Base-by-base conservation (phyloP, 768 basidiomycete species). In the Trametes elegans region DNA sequence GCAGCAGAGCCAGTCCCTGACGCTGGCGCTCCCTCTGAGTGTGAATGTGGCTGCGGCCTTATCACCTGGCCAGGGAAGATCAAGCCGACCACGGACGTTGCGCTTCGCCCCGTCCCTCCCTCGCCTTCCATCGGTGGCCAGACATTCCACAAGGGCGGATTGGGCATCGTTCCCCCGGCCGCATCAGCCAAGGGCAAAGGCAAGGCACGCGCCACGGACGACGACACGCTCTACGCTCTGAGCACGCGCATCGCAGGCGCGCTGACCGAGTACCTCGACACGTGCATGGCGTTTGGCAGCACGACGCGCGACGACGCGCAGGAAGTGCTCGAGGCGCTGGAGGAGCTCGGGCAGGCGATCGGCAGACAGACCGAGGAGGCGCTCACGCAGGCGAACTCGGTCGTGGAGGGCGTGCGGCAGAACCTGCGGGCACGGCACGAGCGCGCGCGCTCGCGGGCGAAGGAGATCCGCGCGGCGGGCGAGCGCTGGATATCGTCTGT, bases 21-120 rank as follows among this genome's bases (percentile, higher is more conserved):
- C 6, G 42, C 46, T 0, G 45, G 54, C 26, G 60, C 55, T 39
- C 60, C 61, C 13, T 59, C 65, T n/a, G 66, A 69, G 40, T 67
- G 68, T 43, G 59, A 57, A 5, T 66, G 68, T 40, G 66, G 67
- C 29, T 68, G 66, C 49, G 65, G 67, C 26, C 40, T 66, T 31
- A 64, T 66, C 48, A 66, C 67, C 31, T 68, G 67, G 64, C 58
- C 65, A 14, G 64, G 58, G 23, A 66, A 65, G 54, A 43, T 53
- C 18, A 55, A 58, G 49, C 50, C 57, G 27, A 46, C 45, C 10
- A 66, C 65, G 35, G 68, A 69, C 28, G 48, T 69, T 41, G 56
- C 58, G 27, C 53, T 65, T 24, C 63, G 64, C 19, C 68, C 66
- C 11, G 61, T 59, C 13, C 53, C 60, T 4, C 57, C 58, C 6